Evolutionary conservation across 2,329 filamentous ascomycete species (phyloP), one percentile per base, ranked within the genome.

Genomic region (Fusarium udum): DNA sequence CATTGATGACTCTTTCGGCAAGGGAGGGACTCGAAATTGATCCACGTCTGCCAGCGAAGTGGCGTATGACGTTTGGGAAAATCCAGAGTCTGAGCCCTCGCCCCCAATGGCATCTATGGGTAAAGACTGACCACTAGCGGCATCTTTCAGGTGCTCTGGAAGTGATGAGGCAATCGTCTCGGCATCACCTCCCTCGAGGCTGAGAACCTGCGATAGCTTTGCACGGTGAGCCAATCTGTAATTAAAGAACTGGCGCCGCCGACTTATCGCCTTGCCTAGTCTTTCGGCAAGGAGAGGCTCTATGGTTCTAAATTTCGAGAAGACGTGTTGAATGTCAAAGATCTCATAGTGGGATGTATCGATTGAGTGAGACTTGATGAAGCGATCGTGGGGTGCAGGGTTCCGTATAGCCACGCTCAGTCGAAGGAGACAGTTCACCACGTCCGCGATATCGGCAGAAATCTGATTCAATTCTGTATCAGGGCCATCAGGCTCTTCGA

Each of bases 351-450:
- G 40, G 1, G 61, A 72, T 1, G 43, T 36, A 7, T 70, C 62
- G 0, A 24, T 39, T 1, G 11, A 15, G 1, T 6, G 1, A 2
- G n/a, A 67, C 3, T 18, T 22, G 1, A 31, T 26, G 2, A 73
- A 67, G 4, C 56, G 58, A 37, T 73, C 66, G 14, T 73, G 39
- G 60, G 4, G 69, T 22, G 14, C 62, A 1, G 66, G 71, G 9
- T 73, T 51, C 32, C 52, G 52, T 12, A 73, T 67, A 2, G 66
- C 34, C 6, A 62, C 59, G 1, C 49, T 61, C 1, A 70, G 12
- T 6, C 60, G 39, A 1, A 64, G n/a, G 3, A 73, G 62, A 12
- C 62, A 73, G 28, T 67, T 46, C 3, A 70, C 31, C 1, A 32
- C 45, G 7, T 72, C 65, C 4, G 39, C 14, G 0, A 72, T 28